Conservation (phyloP, 495 filamentous ascomycete species). For the Aspergillus olivimuriae region DNA sequence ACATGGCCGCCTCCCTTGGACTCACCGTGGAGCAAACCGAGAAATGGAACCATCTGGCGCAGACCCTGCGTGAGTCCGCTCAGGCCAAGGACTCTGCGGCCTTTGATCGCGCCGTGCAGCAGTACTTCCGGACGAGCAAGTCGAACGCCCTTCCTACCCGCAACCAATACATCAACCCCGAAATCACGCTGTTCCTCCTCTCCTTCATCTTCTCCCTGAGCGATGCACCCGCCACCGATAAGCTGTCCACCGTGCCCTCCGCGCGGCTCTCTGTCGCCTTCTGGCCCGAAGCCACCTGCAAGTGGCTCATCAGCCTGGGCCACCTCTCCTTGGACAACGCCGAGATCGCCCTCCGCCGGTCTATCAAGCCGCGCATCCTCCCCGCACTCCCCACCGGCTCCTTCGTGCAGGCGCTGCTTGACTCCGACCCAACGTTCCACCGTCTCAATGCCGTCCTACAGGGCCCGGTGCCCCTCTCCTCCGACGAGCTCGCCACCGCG, state of each 20-base stretch:
- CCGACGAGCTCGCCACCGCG: constrained; percentile 39
- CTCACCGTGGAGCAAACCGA: constrained; percentile 31
- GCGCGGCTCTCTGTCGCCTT: constrained; percentile 39
- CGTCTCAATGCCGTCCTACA: constrained; percentile 50
- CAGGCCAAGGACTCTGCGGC: constrained; percentile 19
- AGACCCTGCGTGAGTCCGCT: constrained; percentile 21
- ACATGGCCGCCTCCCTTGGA: constrained; percentile 24
- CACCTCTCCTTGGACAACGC: constrained; percentile 56
- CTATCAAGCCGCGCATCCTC: constrained; percentile 39
- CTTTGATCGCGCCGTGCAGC: constrained; percentile 36
- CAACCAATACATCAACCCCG: constrained; percentile 30
- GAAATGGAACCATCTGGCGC: constrained; percentile 29
- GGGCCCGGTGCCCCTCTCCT: constrained; percentile 31
- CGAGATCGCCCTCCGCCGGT: constrained; percentile 49
- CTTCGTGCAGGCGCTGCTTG: constrained; percentile 51
- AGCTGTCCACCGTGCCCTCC: constrained; percentile 19
- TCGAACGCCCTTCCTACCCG: constrained; percentile 16
- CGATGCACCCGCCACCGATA: constrained; percentile 7
- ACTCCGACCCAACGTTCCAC: constrained; percentile 55
- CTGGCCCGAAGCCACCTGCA: constrained; percentile 47
- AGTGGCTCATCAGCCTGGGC: constrained; percentile 58
- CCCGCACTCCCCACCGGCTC: constrained; percentile 46
- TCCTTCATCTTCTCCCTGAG: constrained; percentile 45
- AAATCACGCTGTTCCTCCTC: constrained; percentile 45
- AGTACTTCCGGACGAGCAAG: constrained; percentile 26